A percentile compares a stretch with the other conserved stretches of the same genome.
These are phyloP conservation scores for Eucalyptus regnans DNA, from an alignment of 345 rosid species.

Conservation along the genomic window DNA sequence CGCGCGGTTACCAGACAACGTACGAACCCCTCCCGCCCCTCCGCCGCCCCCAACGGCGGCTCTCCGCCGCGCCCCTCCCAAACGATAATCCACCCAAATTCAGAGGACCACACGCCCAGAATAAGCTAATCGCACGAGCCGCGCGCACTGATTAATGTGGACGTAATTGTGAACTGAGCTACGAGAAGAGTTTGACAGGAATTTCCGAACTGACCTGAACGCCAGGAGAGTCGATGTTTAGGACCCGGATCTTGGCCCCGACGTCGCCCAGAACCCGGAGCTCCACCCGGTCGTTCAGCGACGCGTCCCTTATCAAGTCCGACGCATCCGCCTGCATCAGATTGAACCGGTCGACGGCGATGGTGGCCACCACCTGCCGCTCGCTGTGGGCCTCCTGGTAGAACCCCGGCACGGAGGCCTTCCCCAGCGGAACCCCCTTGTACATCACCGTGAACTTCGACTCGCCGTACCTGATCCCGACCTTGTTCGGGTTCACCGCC, in stretches of 20 bases:
- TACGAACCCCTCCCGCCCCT: not conserved
- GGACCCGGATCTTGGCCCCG: conserved; percentile 89
- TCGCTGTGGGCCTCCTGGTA: conserved; percentile 78
- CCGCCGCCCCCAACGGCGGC: not conserved
- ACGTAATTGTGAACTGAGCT: not conserved
- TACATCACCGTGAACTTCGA: conserved; percentile 95
- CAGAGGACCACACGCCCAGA: not conserved
- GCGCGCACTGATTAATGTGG: not conserved
- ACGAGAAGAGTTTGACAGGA: not conserved
- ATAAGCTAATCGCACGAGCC: not conserved
- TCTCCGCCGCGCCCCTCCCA: not conserved
- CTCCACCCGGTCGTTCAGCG: conserved; percentile 79
- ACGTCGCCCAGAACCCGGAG: conserved; percentile 75
- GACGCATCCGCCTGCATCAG: conserved; percentile 76
- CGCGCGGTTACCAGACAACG: not conserved
- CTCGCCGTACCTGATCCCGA: conserved; percentile 94
- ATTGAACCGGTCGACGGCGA: conserved; percentile 74
- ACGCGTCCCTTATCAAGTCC: conserved; percentile 70
- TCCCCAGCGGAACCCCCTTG: conserved; percentile 82
- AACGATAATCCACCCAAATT: not conserved
- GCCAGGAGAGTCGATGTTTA: conserved; percentile 88
- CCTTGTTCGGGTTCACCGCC: conserved; percentile 90
- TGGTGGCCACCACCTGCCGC: conserved; percentile 66
- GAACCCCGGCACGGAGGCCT: conserved; percentile 84
- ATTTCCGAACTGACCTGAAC: conserved; percentile 47